Percentiles rank a stretch among this genome's conserved stretches.
Evolutionary conservation across 2,329 filamentous ascomycete species (phyloP).

Genomic region (Sporothrix curviconia): DNA sequence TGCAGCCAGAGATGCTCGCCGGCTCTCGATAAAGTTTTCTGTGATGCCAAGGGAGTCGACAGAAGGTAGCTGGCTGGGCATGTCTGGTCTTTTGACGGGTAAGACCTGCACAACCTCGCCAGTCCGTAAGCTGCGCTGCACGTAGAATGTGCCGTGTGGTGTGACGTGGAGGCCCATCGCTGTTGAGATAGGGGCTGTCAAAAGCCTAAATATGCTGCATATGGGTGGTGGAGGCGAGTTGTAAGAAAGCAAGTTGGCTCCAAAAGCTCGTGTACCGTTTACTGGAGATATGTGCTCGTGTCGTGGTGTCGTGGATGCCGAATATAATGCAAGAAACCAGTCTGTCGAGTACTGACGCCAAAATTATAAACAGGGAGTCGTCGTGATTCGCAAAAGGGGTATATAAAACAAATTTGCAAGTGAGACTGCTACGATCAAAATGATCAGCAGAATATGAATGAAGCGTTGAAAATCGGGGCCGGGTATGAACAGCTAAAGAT

Average conservation of each 20-base stretch:
- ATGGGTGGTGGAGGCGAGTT: no score
- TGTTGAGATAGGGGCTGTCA: background rate
- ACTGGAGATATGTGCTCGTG: background rate
- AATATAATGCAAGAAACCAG: background rate
- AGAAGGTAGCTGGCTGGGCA: constrained; percentile 16
- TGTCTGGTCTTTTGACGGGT: constrained; percentile 16
- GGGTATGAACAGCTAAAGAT: no score
- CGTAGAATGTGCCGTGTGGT: constrained; percentile 18
- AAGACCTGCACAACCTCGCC: constrained; percentile 20
- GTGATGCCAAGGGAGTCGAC: constrained; percentile 19
- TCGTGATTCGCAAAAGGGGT: background rate
- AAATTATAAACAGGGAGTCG: background rate
- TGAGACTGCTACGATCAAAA: no score
- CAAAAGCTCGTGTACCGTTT: background rate
- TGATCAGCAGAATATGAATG: no score
- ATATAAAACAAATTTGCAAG: constrained; percentile 6
- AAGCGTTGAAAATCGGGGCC: no score
- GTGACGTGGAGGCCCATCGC: constrained; percentile 20
- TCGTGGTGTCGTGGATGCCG: background rate
- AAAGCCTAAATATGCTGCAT: no score
- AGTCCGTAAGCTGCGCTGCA: constrained; percentile 18
- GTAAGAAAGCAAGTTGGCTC: no score
- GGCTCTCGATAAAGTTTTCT: constrained; percentile 19
- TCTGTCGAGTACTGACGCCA: no score
- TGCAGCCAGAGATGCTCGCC: constrained; percentile 17